Conservation (phyloP, 768 basidiomycete genomes). For the Hypholoma fasciculare region DNA sequence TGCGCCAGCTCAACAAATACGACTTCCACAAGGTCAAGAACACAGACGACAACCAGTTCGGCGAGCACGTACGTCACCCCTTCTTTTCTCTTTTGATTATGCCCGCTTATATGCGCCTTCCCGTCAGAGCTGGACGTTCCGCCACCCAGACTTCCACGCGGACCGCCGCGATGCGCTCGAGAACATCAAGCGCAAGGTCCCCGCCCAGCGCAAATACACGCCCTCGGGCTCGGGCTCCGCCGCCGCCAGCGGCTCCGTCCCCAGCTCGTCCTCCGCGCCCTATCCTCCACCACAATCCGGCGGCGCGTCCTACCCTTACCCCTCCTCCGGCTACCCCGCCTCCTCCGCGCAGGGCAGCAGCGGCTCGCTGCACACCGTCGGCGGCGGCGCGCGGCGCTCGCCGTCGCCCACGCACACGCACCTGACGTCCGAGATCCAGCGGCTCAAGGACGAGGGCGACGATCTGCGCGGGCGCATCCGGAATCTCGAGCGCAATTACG, state of each 20-base stretch:
- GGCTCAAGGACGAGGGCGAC: conserved; percentile 31
- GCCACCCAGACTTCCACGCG: conserved; percentile 61
- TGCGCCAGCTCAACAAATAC: conserved; percentile 93
- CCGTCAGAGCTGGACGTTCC: conserved; percentile 53
- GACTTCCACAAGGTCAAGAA: conserved; percentile 97
- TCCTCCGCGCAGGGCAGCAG: background rate
- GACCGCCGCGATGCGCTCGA: conserved; percentile 54
- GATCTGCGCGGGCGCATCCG: conserved; percentile 34
- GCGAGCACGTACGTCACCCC: conserved; percentile 50
- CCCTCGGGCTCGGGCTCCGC: conserved; percentile 1
- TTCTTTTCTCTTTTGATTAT: background rate
- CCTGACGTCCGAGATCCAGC: conserved; percentile 25
- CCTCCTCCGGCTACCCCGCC: background rate
- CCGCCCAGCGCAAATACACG: conserved; percentile 39
- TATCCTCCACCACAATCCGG: conserved; percentile 7
- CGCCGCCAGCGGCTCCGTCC: conserved; percentile 18
- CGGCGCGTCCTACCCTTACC: conserved; percentile 2
- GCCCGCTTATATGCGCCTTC: background rate
- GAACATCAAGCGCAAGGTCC: conserved; percentile 62
- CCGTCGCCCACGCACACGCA: conserved; percentile 7
- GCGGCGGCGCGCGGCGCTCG: background rate
- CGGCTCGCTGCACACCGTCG: background rate
- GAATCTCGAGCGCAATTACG: conserved; percentile 37
- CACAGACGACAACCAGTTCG: conserved; percentile 74
- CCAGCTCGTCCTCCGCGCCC: conserved; percentile 23